A percentile compares a stretch with the other conserved stretches of the same genome.
Evolutionary conservation across 1,284 basidiomycete species (phyloP).

Genomic region (Austroboletus novae-zelandiae): DNA sequence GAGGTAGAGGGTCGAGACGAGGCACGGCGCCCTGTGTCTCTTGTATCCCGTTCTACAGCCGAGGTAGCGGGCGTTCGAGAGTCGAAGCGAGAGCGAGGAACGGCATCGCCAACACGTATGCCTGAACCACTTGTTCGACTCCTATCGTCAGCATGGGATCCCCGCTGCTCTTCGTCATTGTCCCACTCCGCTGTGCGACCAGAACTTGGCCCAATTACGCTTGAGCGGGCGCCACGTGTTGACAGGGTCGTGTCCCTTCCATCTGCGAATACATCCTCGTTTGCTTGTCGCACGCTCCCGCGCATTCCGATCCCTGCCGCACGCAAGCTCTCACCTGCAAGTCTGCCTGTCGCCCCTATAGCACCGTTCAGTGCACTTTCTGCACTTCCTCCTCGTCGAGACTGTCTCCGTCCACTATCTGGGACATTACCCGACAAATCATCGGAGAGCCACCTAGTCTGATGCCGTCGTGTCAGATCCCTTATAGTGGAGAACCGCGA

Average conservation of each 20-base stretch:
- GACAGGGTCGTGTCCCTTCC: constrained; percentile 13
- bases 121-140: constrained; percentile 17
- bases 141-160: constrained; percentile 13
- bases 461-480: constrained; percentile 45
- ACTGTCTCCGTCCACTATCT: constrained; percentile 43
- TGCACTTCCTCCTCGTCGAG: constrained; percentile 58
- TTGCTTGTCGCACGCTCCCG: constrained; percentile 20
- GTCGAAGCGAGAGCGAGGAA: constrained; percentile 22
- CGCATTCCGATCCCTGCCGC: constrained; percentile 63
- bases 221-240: constrained; percentile 17
- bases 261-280: constrained; percentile 40
- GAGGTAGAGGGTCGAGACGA: constrained; percentile 33
- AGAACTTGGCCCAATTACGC: constrained; percentile 4
- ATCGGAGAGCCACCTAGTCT: constrained; percentile 51
- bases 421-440: constrained; percentile 31
- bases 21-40: constrained; percentile 8
- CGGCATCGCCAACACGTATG: constrained; percentile 12
- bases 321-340: constrained; percentile 66
- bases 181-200: constrained; percentile 27
- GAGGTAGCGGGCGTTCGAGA: constrained; percentile 20
- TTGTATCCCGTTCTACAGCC: constrained; percentile 19
- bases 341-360: constrained; percentile 43
- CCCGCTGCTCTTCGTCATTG: constrained; percentile 16
- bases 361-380: constrained; percentile 53
- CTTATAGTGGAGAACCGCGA: constrained; percentile 45